Evolutionary conservation across 345 rosid genomes (phyloP).

Genomic region (Murraya koenigii): DNA sequence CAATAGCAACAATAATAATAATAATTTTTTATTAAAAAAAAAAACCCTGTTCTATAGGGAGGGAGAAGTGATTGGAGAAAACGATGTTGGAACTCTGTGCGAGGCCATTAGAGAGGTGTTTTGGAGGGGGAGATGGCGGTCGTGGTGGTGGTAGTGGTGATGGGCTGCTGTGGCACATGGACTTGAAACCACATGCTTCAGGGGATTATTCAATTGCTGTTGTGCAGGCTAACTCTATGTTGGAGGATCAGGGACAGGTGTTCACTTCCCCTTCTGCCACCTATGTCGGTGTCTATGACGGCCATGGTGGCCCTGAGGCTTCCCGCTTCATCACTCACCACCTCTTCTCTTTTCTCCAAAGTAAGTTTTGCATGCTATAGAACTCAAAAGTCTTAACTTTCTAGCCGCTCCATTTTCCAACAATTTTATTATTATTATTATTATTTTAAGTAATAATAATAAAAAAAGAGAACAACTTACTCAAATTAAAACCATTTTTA

Average conservation of each 20-base stretch:
- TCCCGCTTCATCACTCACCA: slow-evolving; percentile 51
- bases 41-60: background rate
- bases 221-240: slow-evolving; percentile 57
- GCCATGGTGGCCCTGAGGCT: slow-evolving; percentile 72
- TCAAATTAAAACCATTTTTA: background rate
- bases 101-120: slow-evolving; percentile 42
- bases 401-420: too few relatives aligned
- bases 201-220: slow-evolving; percentile 65
- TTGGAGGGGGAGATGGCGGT: slow-evolving; percentile 30
- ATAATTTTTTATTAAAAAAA: too few relatives aligned
- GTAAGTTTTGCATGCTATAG: too few relatives aligned
- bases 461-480: too few relatives aligned
- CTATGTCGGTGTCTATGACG: slow-evolving; percentile 65
- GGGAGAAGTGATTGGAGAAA: background rate
- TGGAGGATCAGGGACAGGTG: slow-evolving; percentile 72
- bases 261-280: slow-evolving; percentile 62
- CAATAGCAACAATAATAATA: too few relatives aligned
- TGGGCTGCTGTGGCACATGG: slow-evolving; percentile 50
- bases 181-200: slow-evolving; percentile 53
- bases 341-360: slow-evolving; percentile 44
- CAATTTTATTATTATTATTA: too few relatives aligned
- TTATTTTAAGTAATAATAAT: too few relatives aligned
- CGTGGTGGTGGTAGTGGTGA: slow-evolving; percentile 34
- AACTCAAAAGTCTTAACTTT: too few relatives aligned
- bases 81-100: slow-evolving; percentile 37